phyloP scores from a whole-genome alignment of 1,284 basidiomycete genomes.

The Trichosporon coremiiforme region DNA sequence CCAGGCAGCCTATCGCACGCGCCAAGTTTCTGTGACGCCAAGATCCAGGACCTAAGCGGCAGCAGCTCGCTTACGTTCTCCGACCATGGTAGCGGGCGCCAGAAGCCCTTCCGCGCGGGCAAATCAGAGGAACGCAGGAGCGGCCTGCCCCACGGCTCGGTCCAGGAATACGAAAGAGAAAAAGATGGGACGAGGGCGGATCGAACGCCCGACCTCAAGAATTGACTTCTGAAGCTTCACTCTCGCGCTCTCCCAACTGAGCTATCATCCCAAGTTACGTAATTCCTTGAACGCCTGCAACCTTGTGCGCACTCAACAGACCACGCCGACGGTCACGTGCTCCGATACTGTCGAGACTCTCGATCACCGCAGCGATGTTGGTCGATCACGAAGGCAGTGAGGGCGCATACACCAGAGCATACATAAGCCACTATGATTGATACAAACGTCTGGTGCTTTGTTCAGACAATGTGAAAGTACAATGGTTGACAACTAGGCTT shows the following conservation, averaged over 20 bases:
- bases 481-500: neutral
- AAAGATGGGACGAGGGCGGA: constrained; percentile 19
- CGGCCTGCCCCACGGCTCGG: too few species aligned
- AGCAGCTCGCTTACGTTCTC: neutral
- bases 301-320: neutral
- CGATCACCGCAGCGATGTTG: neutral
- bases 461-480: neutral
- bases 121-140: too few species aligned
- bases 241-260: constrained; percentile 19
- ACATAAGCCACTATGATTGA: neutral
- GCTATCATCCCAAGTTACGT: constrained; percentile 14
- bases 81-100: too few species aligned
- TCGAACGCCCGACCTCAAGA: constrained; percentile 19
- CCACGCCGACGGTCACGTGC: too few species aligned
- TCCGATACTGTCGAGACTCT: neutral
- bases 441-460: neutral
- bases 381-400: neutral
- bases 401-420: neutral
- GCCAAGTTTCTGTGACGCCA: neutral
- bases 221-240: constrained; percentile 20
- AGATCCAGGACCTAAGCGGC: neutral
- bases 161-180: neutral
- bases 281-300: too few species aligned
- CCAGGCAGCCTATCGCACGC: neutral
- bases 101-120: too few species aligned